Conservation (phyloP, 805 yeast species). For the Kregervanrija delftensis region DNA sequence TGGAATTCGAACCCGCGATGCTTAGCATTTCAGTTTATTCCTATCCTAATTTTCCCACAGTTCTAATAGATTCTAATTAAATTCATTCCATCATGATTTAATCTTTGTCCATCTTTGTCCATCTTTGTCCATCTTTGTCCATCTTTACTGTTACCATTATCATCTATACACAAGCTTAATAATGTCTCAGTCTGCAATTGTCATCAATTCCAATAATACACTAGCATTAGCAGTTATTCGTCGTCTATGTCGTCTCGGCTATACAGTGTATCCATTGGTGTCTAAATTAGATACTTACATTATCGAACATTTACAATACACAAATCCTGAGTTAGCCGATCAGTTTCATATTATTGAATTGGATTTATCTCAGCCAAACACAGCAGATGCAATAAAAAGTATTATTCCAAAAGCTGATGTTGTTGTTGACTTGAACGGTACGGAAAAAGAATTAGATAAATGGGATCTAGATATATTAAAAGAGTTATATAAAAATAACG, state of each 20-base stretch:
- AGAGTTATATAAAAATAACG: background rate
- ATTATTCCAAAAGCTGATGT: background rate
- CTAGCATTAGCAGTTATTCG: slow-evolving; percentile 1
- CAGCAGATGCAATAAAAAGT: background rate
- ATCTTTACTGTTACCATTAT: no score
- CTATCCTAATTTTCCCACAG: no score
- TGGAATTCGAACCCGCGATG: no score
- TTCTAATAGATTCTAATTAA: no score
- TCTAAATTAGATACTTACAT: background rate
- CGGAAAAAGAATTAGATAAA: slow-evolving; percentile 2
- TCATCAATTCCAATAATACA: slow-evolving; percentile 2
- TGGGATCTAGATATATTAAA: slow-evolving; percentile 7
- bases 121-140: no score
- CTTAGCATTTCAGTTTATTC: no score
- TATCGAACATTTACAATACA: background rate
- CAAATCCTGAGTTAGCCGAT: slow-evolving; percentile 8
- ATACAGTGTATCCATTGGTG: background rate
- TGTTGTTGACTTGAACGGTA: slow-evolving; percentile 4
- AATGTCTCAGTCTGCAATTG: background rate
- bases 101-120: no score
- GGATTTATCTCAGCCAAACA: background rate
- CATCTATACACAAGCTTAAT: no score
- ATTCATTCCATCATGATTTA: no score
- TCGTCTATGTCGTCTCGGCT: background rate
- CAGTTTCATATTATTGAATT: background rate